Base-by-base conservation (phyloP, 805 yeast species). In the Lipomyces starkeyi region DNA sequence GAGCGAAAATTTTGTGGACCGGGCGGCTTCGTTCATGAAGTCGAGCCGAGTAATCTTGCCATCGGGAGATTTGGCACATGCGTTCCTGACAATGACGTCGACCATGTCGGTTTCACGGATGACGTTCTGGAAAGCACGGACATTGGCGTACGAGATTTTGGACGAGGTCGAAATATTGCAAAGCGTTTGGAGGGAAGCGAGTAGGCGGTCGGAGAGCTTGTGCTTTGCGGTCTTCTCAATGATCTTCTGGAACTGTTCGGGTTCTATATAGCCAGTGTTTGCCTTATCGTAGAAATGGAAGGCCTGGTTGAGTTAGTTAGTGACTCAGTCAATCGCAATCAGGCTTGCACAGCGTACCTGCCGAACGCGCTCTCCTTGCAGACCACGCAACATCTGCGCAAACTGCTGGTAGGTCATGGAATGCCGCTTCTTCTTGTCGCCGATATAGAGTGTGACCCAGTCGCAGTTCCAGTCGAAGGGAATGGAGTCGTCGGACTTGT, bases 351-450 rank as follows among this genome's bases (percentile, higher is more conserved):
- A 20, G 22, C 34, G 53, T 47, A 64, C 67, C 76, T 81, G 84
- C 37, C 84, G 78, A 35, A 81, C 82, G n/a, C 84, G 81, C 73
- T 81, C 84, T 40, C 84, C 84, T 56, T 78, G 76, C 47, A 81
- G 75, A n/a, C 83, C 84, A 57, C 78, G 75, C 58, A 81, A 76
- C 84, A 81, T 82, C 71, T 81, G 84, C 49, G 80, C 78, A 74
- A 81, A 81, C 79, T 80, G 81, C 65, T 73, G 71, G 74, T 82
- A 81, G 60, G 80, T 73, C 77, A 82, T 71, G 49, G 76, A 67
- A 65, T 81, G 83, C 32, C 83, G 78, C 58, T 75, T 67, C 34
- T 75, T 70, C 66, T 75, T 72, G 70, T 75, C 78, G 17, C 84
- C 84, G 53, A 79, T 73, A 72, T 81, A 81, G 59, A 81, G 76